Base-by-base conservation (phyloP, 1,139 yeast species). In the Yamadazyma buinensis region DNA sequence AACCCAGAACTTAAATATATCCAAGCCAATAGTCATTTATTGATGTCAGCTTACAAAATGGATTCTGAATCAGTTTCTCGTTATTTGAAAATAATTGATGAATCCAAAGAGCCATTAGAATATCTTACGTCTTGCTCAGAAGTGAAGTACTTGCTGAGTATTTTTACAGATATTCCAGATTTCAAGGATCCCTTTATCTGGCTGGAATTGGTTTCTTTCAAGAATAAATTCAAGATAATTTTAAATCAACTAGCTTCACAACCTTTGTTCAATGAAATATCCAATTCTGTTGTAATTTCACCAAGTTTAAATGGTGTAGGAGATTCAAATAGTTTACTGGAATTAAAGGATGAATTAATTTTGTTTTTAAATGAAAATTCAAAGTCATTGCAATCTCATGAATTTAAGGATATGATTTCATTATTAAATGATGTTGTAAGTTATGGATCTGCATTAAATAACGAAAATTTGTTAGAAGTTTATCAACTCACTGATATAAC, bases 401-500 rank as follows among this genome's bases (percentile, higher is more conserved):
- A 31, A 12, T 26, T 26, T 12, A 35, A 31, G 7, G 33, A 35
- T 13, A 18, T 31, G 20, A n/a, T 23, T 3, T 12, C 25, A 8
- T 22, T 23, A 6, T 24, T 35, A n/a, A 23, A 35, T 17, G 9
- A 8, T 5, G 10, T 31, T 9, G 32, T 28, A 22, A 18, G 25
- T 8, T 27, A 26, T 18, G 6, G 28, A 10, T 19, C 28, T 9
- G 10, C 19, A 12, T 26, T 29, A 5, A 8, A n/a, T 23, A 11
- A 7, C 5, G 14, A 15, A 7, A 14, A 24, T n/a, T 10, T 14
- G 8, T 18, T 19, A 9, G 28, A 57, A 7, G 44, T 66, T 17
- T 59, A 54, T 32, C 54, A 52, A 34, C 43, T 63, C 19, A 66
- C 61, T 35, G 76, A 72, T 27, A 43, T 55, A 23, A 49, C 63